These are phyloP conservation scores for Eimeria tenella DNA, from an alignment of 169 alveolate species.

Conservation along the genomic window DNA sequence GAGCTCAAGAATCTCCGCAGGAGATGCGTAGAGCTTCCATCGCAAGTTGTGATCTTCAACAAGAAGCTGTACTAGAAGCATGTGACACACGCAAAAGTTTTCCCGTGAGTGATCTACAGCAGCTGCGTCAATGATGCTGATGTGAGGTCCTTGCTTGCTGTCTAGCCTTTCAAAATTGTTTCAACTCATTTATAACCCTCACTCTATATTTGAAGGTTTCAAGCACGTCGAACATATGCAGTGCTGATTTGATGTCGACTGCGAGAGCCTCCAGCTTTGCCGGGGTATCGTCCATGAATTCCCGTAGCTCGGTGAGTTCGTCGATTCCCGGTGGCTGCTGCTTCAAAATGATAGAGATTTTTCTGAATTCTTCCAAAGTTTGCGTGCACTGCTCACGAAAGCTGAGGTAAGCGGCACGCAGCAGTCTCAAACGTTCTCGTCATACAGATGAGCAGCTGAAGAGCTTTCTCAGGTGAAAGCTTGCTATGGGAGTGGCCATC, in stretches of 20 bases:
- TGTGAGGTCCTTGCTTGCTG: not conserved
- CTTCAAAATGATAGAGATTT: conserved; percentile 89
- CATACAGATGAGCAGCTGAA: not conserved
- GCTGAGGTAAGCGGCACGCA: conserved; percentile 51
- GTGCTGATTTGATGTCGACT: conserved; percentile 88
- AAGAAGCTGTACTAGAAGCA: conserved; percentile 81
- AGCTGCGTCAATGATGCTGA: not conserved
- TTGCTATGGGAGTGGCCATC: too few relatives aligned
- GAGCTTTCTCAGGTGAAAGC: too few relatives aligned
- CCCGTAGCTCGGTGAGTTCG: conserved; percentile 90
- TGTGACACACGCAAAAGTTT: conserved; percentile 1
- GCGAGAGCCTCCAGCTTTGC: conserved; percentile 88
- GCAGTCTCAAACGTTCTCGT: not conserved
- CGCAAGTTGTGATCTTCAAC: conserved; percentile 90
- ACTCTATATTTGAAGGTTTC: conserved; percentile 86
- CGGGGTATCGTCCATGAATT: conserved; percentile 91
- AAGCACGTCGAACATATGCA: conserved; percentile 88
- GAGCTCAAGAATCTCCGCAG: conserved; percentile 88
- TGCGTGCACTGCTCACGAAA: conserved; percentile 91
- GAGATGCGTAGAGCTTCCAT: conserved; percentile 92
- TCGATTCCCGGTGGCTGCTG: conserved; percentile 93
- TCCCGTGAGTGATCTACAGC: conserved; percentile 30
- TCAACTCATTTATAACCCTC: not conserved
- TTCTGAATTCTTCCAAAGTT: conserved; percentile 88
- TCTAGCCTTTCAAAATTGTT: not conserved